Percentiles rank a stretch among this genome's conserved stretches.
Conservation (phyloP, 768 basidiomycete genomes). For the Jaapia argillacea region DNA sequence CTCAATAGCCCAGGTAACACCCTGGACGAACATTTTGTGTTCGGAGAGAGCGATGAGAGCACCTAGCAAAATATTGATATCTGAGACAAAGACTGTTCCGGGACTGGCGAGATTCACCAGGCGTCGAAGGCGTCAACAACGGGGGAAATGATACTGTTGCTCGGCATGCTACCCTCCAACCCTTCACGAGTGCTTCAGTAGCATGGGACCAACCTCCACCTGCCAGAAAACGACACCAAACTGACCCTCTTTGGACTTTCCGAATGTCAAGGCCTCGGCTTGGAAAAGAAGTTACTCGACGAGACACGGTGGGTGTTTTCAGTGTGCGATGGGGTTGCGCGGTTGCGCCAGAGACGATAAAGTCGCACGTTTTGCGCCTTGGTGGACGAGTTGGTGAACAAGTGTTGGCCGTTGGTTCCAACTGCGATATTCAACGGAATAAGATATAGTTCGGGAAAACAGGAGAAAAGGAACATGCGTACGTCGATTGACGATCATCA, state of each 20-base stretch:
- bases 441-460: constrained; percentile 2
- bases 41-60: constrained; percentile 89
- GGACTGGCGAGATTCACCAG: constrained; percentile 39
- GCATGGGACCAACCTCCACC: constrained; percentile 56
- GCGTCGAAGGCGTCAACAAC: constrained; percentile 76
- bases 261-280: constrained; percentile 97
- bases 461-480: constrained; percentile 17
- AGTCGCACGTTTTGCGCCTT: constrained; percentile 90
- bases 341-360: constrained; percentile 84
- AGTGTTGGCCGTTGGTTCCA: constrained; percentile 98
- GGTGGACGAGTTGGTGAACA: constrained; percentile 96
- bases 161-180: constrained; percentile 94
- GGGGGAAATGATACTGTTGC: constrained; percentile 97
- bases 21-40: constrained; percentile 99
- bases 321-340: constrained; percentile 79
- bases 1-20: constrained; percentile 97
- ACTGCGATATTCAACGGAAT: constrained; percentile 88
- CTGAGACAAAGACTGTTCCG: not conserved
- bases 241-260: constrained; percentile 76
- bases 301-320: constrained; percentile 96
- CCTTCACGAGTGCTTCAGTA: constrained; percentile 83
- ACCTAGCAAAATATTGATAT: constrained; percentile 21
- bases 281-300: constrained; percentile 96
- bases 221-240: constrained; percentile 9
- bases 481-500: constrained; percentile 96